phyloP scores from a whole-genome alignment of 2,329 filamentous ascomycete species.

The Colletotrichum kahawae region DNA sequence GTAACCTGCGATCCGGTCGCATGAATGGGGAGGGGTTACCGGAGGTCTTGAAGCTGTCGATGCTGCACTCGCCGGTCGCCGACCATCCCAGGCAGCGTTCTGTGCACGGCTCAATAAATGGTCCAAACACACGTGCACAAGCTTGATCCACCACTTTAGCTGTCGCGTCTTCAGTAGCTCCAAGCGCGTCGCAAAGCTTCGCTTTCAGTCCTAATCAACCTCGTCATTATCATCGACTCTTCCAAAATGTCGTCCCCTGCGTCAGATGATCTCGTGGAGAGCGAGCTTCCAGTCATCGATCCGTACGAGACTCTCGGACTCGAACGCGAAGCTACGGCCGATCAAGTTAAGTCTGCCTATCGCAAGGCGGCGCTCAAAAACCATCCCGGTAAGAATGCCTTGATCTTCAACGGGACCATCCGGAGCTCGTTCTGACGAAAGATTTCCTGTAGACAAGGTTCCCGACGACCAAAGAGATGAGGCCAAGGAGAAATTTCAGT shows the following conservation, averaged over 20 bases:
- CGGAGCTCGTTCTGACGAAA: background rate
- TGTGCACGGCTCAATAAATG: background rate
- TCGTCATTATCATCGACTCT: background rate
- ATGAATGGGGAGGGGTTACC: background rate
- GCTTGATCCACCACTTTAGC: constrained; percentile 15
- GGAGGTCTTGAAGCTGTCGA: background rate
- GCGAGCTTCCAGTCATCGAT: constrained; percentile 67
- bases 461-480: constrained; percentile 67
- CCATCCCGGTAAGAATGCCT: constrained; percentile 71
- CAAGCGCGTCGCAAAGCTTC: constrained; percentile 9
- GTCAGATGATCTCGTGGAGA: constrained; percentile 56
- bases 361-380: constrained; percentile 87
- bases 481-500: constrained; percentile 84
- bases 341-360: constrained; percentile 89
- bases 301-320: constrained; percentile 84
- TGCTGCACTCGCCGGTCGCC: background rate
- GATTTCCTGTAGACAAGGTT: constrained; percentile 71
- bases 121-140: background rate
- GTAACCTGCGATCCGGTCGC: background rate
- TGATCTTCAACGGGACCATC: background rate
- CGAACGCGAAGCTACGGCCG: constrained; percentile 71
- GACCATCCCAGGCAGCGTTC: background rate
- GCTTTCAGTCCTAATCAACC: background rate
- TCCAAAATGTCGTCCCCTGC: constrained; percentile 30
- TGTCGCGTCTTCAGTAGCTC: constrained; percentile 13